phyloP scores from a whole-genome alignment of 257 asterid species.

The Nicotiana noctiflora region DNA sequence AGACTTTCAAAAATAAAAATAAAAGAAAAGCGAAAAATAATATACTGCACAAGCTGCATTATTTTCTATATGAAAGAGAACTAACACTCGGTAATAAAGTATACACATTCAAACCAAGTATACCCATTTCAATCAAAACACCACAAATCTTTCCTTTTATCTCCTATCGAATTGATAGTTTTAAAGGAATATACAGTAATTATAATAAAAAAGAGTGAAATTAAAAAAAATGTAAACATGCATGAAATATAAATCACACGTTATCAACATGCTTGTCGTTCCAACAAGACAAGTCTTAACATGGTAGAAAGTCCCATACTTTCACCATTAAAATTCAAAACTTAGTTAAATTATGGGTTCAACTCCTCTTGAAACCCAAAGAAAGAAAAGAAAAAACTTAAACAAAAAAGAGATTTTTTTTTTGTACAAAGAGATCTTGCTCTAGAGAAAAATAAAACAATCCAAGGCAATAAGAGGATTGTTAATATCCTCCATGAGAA shows the following conservation, averaged over 20 bases:
- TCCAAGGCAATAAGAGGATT: slow-evolving; percentile 81
- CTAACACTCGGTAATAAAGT: neutral
- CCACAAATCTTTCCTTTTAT: neutral
- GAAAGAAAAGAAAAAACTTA: neutral
- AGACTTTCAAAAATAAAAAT: neutral
- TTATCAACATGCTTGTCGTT: slow-evolving; percentile 2
- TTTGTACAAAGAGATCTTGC: neutral
- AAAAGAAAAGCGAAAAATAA: neutral
- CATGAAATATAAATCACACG: neutral
- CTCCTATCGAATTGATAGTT: slow-evolving; percentile 3
- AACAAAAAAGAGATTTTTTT: neutral
- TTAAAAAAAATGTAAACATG: neutral
- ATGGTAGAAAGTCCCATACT: slow-evolving; percentile 1
- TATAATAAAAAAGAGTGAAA: neutral
- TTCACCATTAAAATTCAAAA: neutral
- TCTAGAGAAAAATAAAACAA: slow-evolving; percentile 67
- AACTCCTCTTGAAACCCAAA: neutral
- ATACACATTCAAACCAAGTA: neutral
- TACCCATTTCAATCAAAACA: neutral
- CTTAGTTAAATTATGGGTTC: neutral
- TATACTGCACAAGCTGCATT: neutral
- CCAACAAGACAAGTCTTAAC: slow-evolving; percentile 1
- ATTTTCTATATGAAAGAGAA: neutral
- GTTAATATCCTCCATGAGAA: slow-evolving; percentile 48
- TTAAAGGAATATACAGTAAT: neutral